Base-by-base conservation (phyloP, 139 green algal species). In the Edaphochlamys debaryana region DNA sequence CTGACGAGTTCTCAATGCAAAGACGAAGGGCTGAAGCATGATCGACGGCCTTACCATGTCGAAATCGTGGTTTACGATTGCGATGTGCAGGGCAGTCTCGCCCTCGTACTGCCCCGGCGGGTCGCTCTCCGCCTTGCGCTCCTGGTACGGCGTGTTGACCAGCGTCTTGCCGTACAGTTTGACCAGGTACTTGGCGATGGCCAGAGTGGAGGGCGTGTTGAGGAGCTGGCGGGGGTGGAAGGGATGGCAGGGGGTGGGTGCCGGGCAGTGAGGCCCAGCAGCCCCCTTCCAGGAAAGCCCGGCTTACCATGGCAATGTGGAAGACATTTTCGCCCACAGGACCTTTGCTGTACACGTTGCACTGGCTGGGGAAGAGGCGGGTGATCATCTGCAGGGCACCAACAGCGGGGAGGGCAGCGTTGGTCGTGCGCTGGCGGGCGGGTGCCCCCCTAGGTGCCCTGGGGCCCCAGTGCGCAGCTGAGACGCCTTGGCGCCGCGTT, bases 271-370 rank as follows among this genome's bases (percentile, higher is more conserved):
- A n/a, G n/a, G n/a, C n/a, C n/a, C n/a, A n/a, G n/a, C n/a, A n/a
- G n/a, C n/a, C n/a, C n/a, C n/a, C n/a, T n/a, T n/a, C n/a, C n/a
- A n/a, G n/a, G n/a, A n/a, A n/a, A n/a, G n/a, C n/a, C n/a, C n/a
- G n/a, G n/a, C 45, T 9, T 54, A 54, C 45, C 45, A 54, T 81
- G 34, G 88, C 91, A 38, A 91, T 73, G 72, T 94, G 91, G 42
- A 94, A 88, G 29, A 92, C 86, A 36, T 94, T 94, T 50, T 94
- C 91, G 5, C 91, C 91, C 45, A 94, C 91, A 4, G 89, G 89
- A 3, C 91, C 91, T 30, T 88, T 89, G 29, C 36, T 68, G 74
- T 92, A 94, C 22, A 94, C 91, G 58, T 92, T 93, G 79, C 85
- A 90, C 42, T 85, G 79, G 60, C 42, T 85, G 25, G 89, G 90